phyloP scores from a whole-genome alignment of 345 rosid genomes.

The Acer yangbiense region DNA sequence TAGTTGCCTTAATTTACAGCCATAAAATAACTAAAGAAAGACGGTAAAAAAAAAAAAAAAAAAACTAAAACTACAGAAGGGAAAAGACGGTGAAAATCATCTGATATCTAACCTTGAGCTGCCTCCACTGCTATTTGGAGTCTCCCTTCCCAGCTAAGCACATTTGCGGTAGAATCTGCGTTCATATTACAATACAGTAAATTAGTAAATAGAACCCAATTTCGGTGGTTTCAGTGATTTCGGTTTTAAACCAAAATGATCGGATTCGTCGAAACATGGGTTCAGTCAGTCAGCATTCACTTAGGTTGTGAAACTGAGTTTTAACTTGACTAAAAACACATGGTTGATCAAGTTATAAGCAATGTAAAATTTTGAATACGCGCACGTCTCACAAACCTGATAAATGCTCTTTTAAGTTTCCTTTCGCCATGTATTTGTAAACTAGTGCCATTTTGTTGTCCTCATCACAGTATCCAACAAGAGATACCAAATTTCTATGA shows the following conservation, averaged over 20 bases:
- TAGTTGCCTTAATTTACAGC: background rate
- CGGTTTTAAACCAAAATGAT: no score
- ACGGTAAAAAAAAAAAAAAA: no score
- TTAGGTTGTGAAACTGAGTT: no score
- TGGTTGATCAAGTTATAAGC: no score
- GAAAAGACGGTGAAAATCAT: no score
- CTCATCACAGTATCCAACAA: conserved; percentile 35
- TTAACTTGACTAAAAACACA: no score
- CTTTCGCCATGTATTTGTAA: conserved; percentile 42
- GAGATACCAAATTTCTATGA: conserved; percentile 28
- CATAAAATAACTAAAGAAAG: background rate
- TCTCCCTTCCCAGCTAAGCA: conserved; percentile 23
- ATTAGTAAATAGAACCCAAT: background rate
- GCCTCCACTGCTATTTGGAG: conserved; percentile 48
- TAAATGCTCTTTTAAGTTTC: conserved; percentile 29
- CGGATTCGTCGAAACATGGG: no score
- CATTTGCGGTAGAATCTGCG: background rate
- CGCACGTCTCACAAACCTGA: conserved; percentile 22
- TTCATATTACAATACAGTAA: background rate
- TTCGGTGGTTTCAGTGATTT: no score
- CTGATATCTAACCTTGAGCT: conserved; percentile 36
- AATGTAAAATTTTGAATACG: background rate
- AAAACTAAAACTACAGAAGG: no score
- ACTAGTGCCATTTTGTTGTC: conserved; percentile 23
- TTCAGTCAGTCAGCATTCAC: no score